A percentile compares a stretch with the other conserved stretches of the same genome.
Conservation (phyloP, 805 yeast genomes). For the Monosporozyma unispora region DNA sequence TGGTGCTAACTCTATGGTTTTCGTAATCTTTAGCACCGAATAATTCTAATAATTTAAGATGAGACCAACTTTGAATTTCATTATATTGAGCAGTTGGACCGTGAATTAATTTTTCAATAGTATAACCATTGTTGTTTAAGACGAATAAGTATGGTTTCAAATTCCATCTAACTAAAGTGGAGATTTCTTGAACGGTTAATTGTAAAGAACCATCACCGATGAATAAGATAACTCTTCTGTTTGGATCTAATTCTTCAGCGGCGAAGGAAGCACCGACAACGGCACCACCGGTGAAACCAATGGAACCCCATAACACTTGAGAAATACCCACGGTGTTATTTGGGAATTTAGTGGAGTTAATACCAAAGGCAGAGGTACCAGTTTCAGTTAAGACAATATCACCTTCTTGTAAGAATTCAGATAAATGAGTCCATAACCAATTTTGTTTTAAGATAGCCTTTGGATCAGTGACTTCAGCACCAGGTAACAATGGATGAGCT, state of each 20-base stretch:
- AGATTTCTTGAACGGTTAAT: conserved; percentile 6
- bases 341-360: conserved; percentile 3
- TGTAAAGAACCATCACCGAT: conserved; percentile 7
- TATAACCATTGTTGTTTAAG: conserved; percentile 5
- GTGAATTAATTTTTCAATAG: conserved; percentile 6
- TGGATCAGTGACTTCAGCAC: neutral
- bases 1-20: conserved; percentile 40
- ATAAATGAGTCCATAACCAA: conserved; percentile 4
- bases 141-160: conserved; percentile 6
- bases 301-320: conserved; percentile 6
- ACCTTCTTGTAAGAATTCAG: conserved; percentile 6
- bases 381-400: conserved; percentile 6
- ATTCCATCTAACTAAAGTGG: conserved; percentile 3
- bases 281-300: conserved; percentile 7
- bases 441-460: conserved; percentile 2
- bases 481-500: neutral
- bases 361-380: conserved; percentile 6
- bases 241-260: conserved; percentile 6
- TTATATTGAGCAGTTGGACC: conserved; percentile 7
- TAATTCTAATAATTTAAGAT: conserved; percentile 2
- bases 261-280: conserved; percentile 5
- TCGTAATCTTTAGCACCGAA: conserved; percentile 6
- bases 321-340: conserved; percentile 4
- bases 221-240: conserved; percentile 4
- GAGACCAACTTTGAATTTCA: conserved; percentile 5